A percentile compares a stretch with the other conserved stretches of the same genome.
These are phyloP conservation scores for Naegleria gruberi DNA, from an alignment of 208 protist genomes.

Conservation along the genomic window DNA sequence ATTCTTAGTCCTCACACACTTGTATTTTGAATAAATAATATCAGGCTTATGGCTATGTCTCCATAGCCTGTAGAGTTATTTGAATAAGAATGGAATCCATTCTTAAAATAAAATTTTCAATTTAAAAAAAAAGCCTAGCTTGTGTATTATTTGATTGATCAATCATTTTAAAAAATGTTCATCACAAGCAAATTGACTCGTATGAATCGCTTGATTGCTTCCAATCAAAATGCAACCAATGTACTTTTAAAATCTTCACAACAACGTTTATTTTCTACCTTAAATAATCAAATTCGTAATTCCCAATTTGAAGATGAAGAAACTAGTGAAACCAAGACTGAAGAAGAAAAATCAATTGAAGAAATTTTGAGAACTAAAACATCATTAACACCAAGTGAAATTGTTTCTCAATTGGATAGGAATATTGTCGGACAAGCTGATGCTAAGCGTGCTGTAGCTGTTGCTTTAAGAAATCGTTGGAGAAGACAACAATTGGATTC, in stretches of 20 bases:
- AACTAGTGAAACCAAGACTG: not conserved
- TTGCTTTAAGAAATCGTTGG: constrained; percentile 90
- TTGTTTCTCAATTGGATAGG: constrained; percentile 78
- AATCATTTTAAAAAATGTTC: no score
- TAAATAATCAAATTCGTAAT: not conserved
- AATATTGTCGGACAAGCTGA: constrained; percentile 90
- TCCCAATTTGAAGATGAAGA: not conserved
- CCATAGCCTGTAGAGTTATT: no score
- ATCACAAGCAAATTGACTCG: no score
- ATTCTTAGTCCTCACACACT: no score
- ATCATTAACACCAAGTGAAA: constrained; percentile 66
- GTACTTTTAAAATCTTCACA: not conserved
- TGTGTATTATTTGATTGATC: no score
- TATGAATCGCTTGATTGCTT: no score
- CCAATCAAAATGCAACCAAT: no score
- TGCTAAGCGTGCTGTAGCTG: constrained; percentile 88
- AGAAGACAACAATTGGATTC: constrained; percentile 71
- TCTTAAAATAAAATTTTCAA: no score
- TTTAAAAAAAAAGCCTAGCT: no score
- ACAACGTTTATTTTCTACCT: not conserved
- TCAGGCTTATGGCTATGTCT: no score
- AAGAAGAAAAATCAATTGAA: not conserved
- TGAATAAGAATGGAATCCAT: no score
- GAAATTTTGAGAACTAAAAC: not conserved
- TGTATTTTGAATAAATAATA: no score